phyloP scores from a whole-genome alignment of 257 asterid genomes.

The Solanum paucissectum region DNA sequence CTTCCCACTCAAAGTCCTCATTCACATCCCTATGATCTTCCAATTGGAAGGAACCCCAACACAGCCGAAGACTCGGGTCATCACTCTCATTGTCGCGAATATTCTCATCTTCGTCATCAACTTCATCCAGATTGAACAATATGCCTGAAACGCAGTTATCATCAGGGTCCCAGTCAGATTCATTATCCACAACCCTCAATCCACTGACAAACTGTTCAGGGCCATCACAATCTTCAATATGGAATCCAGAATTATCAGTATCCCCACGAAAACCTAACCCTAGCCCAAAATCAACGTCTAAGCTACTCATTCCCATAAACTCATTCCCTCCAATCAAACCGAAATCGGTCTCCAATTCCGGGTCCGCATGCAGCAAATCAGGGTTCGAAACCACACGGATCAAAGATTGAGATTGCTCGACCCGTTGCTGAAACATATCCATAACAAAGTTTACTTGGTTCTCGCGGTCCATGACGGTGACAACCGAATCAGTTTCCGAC shows the following conservation, averaged over 20 bases:
- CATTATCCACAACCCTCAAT: constrained; percentile 14
- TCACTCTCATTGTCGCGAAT: constrained; percentile 6
- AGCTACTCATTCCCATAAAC: constrained; percentile 3
- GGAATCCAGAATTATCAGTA: constrained; percentile 2
- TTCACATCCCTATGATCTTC: constrained; percentile 18
- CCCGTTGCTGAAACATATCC: constrained; percentile 31
- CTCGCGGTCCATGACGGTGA: constrained; percentile 10
- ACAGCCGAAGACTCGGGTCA: constrained; percentile 11
- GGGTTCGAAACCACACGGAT: constrained; percentile 3
- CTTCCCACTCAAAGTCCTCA: constrained; percentile 35
- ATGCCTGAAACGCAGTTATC: constrained; percentile 4
- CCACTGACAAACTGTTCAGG: constrained; percentile 7
- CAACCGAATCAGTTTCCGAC: constrained; percentile 7
- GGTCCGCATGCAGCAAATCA: constrained; percentile 1
- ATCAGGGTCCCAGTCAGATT: constrained; percentile 15
- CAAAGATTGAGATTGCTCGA: constrained; percentile 17
- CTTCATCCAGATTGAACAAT: constrained; percentile 1
- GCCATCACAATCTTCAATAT: constrained; percentile 9
- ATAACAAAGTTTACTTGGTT: constrained; percentile 28
- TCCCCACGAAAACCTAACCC: constrained; percentile 20
- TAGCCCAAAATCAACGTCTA: constrained; percentile 18
- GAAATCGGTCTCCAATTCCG: constrained; percentile 4
- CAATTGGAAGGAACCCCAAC: constrained; percentile 28
- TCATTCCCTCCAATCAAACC: constrained; percentile 10
- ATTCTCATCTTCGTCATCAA: background rate